These are phyloP conservation scores for Boletellus ananiceps DNA, from an alignment of 768 basidiomycete genomes.

Conservation along the genomic window DNA sequence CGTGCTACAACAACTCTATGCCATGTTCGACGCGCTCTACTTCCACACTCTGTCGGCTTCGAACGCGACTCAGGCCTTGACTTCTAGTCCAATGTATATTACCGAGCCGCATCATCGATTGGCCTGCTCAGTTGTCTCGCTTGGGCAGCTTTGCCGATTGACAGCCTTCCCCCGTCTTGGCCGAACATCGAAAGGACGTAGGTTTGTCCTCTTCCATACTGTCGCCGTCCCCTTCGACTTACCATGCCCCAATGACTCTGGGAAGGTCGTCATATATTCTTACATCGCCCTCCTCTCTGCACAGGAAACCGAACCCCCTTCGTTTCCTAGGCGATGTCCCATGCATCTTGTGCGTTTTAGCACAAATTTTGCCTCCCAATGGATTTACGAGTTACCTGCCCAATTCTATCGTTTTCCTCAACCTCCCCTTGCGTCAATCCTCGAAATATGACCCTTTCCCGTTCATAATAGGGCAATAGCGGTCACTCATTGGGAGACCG, in stretches of 20 bases:
- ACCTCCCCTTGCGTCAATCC: slow-evolving; percentile 11
- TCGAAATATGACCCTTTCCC: slow-evolving; percentile 7
- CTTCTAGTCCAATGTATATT: not conserved
- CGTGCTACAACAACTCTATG: not conserved
- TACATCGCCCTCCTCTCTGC: slow-evolving; percentile 5
- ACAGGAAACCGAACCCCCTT: not conserved
- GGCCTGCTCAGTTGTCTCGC: not conserved
- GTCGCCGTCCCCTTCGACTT: no score
- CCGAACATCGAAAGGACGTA: not conserved
- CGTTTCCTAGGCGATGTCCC: not conserved
- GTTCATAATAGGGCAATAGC: not conserved
- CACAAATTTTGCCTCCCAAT: no score
- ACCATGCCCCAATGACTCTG: not conserved
- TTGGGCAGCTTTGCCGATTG: not conserved
- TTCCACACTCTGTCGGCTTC: not conserved
- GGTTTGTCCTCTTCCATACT: no score
- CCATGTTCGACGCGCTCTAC: not conserved
- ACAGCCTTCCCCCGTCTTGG: not conserved
- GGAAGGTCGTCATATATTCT: not conserved
- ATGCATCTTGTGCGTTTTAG: not conserved
- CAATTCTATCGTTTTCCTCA: slow-evolving; percentile 2
- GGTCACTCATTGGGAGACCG: not conserved
- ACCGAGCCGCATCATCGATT: not conserved
- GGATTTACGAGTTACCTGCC: not conserved
- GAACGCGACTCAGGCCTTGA: not conserved